These are phyloP conservation scores for Auxenochlorella pyrenoidosa DNA, from an alignment of 139 green algal species.

Conservation along the genomic window DNA sequence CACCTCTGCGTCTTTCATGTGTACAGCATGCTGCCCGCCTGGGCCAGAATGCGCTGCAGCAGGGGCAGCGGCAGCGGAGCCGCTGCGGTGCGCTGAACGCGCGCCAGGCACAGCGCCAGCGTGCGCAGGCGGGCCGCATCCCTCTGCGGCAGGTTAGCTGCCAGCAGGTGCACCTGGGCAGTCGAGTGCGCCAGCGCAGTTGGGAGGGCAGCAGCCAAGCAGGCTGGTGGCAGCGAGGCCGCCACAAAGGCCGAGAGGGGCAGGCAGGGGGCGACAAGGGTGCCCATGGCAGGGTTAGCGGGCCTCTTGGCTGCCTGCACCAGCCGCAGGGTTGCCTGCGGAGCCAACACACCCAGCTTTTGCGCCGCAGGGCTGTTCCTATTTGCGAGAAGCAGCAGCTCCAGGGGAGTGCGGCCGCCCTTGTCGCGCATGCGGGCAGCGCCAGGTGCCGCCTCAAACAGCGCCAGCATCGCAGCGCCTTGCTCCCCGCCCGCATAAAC, in stretches of 20 bases:
- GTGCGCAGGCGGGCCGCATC: not conserved
- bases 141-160: not conserved
- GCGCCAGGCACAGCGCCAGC: not conserved
- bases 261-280: not conserved
- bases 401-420: not conserved
- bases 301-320: not conserved
- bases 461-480: not conserved
- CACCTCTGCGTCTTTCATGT: not conserved
- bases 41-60: not conserved
- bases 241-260: not conserved
- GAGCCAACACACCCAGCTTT: not conserved
- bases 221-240: not conserved
- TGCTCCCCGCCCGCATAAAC: not conserved
- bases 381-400: not conserved
- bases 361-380: too few relatives aligned
- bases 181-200: not conserved
- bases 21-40: not conserved
- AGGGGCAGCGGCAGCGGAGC: not conserved
- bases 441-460: not conserved
- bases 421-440: not conserved
- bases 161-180: not conserved
- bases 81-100: not conserved
- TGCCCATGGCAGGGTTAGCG: not conserved
- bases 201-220: not conserved
- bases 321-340: too few relatives aligned